Evolutionary conservation across 1,284 basidiomycete species (phyloP), one percentile per base, ranked within the genome.

Genomic region (Apiotrichum gracile): DNA sequence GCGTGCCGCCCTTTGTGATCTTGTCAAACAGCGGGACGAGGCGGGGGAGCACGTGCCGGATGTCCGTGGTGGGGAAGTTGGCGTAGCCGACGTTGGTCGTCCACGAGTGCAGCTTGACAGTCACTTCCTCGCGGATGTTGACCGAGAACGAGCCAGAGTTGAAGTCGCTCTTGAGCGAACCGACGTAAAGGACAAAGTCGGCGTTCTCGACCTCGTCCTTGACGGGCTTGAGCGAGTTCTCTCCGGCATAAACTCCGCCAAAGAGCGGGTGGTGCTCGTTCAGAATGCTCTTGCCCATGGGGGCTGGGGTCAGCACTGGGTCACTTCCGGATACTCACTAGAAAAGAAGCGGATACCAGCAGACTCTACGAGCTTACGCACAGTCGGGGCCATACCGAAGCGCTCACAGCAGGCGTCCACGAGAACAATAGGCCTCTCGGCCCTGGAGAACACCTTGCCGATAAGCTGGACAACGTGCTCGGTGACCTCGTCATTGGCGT

Each of bases 351-450:
- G 83, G 74, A 88, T 87, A 6, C 82, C 82, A 8, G 87, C 88
- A 45, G 78, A 78, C 53, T 81, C 76, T 47, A 88, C 76, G 35
- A 97, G 79, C 45, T 89, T 82, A 44, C 81, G 78, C 5, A 88
- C 78, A 66, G 88, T 85, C 1, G 81, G 69, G 35, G 81, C 81
- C 37, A 85, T 85, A 54, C 85, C 83, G 65, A 92, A 91, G 14
- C 92, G 83, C 50, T 85, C 80, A 0, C 88, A 81, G 67, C 93
- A 96, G 1, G 90, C 91, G 67, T 97, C 93, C 35, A 92, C 84
- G 17, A 97, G 82, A 48, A 96, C 81, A 51, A 91, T 78, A 0
- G 86, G 84, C 52, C 87, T 81, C 65, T 83, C 78, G 5, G 85
- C 85, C 12, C 79, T 76, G 44, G 83, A 77, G 40, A 91, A 83